A percentile compares a stretch with the other conserved stretches of the same genome.
phyloP scores from a whole-genome alignment of 352 stramenopile genomes.

The Phytophthora podocarpi region DNA sequence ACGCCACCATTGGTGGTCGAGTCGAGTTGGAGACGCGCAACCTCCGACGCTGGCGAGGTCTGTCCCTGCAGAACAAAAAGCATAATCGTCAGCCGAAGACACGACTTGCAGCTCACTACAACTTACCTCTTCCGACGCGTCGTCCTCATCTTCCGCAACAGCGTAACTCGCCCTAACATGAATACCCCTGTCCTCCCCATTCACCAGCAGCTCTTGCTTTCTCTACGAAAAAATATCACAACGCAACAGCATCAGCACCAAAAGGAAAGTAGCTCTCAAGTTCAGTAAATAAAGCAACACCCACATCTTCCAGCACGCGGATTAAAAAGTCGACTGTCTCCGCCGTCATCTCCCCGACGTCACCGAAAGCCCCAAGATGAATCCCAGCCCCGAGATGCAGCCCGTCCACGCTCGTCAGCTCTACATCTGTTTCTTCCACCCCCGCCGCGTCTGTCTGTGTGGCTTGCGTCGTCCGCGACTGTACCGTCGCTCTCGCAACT shows the following conservation, averaged over 20 bases:
- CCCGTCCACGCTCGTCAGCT: not conserved
- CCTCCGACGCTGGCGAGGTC: not conserved
- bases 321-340: slow-evolving; percentile 80
- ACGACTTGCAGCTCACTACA: too few relatives aligned
- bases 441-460: slow-evolving; percentile 45
- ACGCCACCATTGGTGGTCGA: not conserved
- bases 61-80: not conserved
- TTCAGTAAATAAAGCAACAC: not conserved
- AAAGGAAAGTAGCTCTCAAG: not conserved
- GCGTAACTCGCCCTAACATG: slow-evolving; percentile 2
- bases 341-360: slow-evolving; percentile 53
- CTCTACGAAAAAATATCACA: slow-evolving; percentile 25
- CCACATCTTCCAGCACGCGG: slow-evolving; percentile 62
- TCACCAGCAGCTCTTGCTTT: slow-evolving; percentile 48
- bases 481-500: not conserved
- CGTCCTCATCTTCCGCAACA: not conserved
- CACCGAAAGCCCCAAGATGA: slow-evolving; percentile 48
- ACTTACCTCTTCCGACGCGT: slow-evolving; percentile 11
- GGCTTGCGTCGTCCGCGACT: slow-evolving; percentile 25
- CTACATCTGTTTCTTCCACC: not conserved
- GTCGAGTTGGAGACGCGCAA: slow-evolving; percentile 14
- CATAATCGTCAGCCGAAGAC: not conserved
- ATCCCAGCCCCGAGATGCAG: not conserved
- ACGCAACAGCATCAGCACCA: not conserved
- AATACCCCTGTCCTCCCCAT: slow-evolving; percentile 3